These are phyloP conservation scores for Trametes meyenii DNA, from an alignment of 768 basidiomycete genomes.

Conservation along the genomic window DNA sequence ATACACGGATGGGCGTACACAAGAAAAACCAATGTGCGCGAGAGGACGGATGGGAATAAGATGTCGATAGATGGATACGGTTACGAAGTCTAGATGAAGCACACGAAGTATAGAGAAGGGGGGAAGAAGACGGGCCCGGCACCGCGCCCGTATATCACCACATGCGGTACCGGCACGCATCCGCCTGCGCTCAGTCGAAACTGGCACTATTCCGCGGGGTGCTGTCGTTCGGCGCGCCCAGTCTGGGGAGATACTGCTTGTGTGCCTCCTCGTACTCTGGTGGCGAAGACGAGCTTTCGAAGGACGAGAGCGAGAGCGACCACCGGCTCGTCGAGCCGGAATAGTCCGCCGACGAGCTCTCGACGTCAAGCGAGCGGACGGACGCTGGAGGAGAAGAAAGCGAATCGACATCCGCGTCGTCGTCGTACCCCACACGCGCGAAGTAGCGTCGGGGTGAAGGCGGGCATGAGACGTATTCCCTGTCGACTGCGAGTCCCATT, in stretches of 20 bases:
- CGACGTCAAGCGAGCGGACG: neutral
- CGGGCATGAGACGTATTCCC: slow-evolving; percentile 8
- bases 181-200: neutral
- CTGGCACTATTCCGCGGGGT: neutral
- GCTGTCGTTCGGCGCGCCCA: neutral
- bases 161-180: neutral
- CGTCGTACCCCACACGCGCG: neutral
- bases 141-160: slow-evolving; percentile 3
- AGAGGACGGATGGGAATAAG: too few species aligned
- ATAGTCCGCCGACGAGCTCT: neutral
- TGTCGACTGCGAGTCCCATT: neutral
- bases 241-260: neutral
- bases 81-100: too few species aligned
- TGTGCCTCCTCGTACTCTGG: neutral
- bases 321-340: slow-evolving; percentile 6
- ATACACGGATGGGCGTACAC: too few species aligned
- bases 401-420: neutral
- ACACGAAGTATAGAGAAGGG: too few species aligned
- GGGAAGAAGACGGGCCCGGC: neutral
- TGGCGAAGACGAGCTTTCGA: neutral
- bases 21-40: too few species aligned
- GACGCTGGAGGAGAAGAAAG: neutral
- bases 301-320: neutral
- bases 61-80: too few species aligned
- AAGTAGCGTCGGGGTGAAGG: slow-evolving; percentile 2